Base-by-base conservation (phyloP, 441 rosid genomes). In the Adansonia rubrostipa region DNA sequence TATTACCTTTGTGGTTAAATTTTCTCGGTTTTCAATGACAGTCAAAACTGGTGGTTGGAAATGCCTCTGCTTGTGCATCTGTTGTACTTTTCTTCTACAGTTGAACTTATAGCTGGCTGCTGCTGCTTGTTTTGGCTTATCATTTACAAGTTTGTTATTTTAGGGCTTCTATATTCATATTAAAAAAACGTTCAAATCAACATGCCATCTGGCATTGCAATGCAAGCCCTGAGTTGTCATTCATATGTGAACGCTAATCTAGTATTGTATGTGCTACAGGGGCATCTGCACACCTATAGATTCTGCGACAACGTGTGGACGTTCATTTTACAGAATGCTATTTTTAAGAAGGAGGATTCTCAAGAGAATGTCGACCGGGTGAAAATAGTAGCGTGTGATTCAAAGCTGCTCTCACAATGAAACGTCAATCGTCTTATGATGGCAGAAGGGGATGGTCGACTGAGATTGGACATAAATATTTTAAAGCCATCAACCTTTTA, bases 251-350 rank as follows among this genome's bases (percentile, higher is more conserved):
- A 60, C 8, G 0, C 36, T 47, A 19, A 74, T 57, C 42, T 10
- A 5, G 17, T 66, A 9, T 66, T 53, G 33, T 53, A 44, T n/a
- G 36, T 66, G 42, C 48, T 45, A 57, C 95, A 94, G 99, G 99
- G 98, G 40, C 98, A 96, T 82, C 86, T 94, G 81, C 99, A 94
- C 86, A 94, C 99, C 19, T 94, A 96, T 84, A 90, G 98, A 84
- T 96, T 93, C 88, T 96, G 98, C 71, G 99, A 96, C 95, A 93
- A 93, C 42, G 97, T 96, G 5, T 96, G 99, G 99, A 96, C 99
- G 76, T 96, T 96, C 88, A 93, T 96, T 84, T 84, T 96, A 79
- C 98, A 91, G 80, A 79, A 86, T 66, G 99, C 97, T 0, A 0
- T 13, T 80, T 94, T 96, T 83, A 93, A 96, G 89, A 82, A 51